Evolutionary conservation across 352 stramenopile genomes (phyloP), one percentile per base, ranked within the genome.

Genomic region (Pythium coloratum): DNA sequence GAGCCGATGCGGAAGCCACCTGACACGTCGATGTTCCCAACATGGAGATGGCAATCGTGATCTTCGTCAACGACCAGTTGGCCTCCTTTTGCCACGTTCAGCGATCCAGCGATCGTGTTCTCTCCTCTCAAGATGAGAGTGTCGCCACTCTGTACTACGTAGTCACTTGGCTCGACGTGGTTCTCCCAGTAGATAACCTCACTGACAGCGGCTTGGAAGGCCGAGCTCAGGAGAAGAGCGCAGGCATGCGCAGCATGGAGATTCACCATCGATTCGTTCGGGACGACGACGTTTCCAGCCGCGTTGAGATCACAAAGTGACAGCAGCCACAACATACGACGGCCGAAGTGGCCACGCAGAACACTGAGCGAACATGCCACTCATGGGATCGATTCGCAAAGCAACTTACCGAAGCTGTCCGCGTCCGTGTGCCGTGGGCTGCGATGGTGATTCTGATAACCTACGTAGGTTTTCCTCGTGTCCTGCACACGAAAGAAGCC

Each of bases 1-100:
- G 50, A 64, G 5, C 78, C 80, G 34, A 89, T 75, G 8, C 60
- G 18, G 28, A 88, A 75, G 6, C 53, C 55, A 0, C 75, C 75
- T 6, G 16, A 49, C 34, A 82, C 64, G 33, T 82, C 72, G 38
- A 82, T 61, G 38, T 68, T 76, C 5, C 61, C 71, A 4, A 80
- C 56, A 9, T 61, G 40, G 1, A 82, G 33, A 44, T 57, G 61
- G 16, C 63, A 55, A 20, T 82, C 72, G 20, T n/a, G 16, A 0
- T 18, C 30, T 12, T 58, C 44, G 33, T 82, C 70, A 6, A 78
- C 58, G 3, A 56, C 51, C 26, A 82, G 51, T 8, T 55, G 33
- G 0, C 36, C 72, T 26, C 70, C 75, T 1, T 53, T 33, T 2
- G 62, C 54, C 13, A 82, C 60, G 10, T 36, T 46, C 12, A 82